phyloP scores from a whole-genome alignment of 2,329 filamentous ascomycete species.

The Pseudogymnoascus sp. region DNA sequence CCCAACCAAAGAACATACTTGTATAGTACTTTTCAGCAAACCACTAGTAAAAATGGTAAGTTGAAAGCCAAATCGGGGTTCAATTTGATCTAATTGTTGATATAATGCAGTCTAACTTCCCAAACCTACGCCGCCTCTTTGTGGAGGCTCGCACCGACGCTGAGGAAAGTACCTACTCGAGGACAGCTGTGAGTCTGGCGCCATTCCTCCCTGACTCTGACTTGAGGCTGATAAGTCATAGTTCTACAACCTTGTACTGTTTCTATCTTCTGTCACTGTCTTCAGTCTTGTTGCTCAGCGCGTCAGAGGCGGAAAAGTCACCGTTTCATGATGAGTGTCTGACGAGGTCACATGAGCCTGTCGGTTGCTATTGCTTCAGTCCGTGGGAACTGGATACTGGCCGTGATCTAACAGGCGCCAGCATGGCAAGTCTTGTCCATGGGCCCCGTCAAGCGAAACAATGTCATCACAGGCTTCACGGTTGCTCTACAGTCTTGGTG shows the following conservation, averaged over 20 bases:
- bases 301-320: conserved; percentile 44
- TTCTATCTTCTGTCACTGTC: conserved; percentile 91
- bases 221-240: conserved; percentile 32
- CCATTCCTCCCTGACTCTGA: not conserved
- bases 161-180: conserved; percentile 89
- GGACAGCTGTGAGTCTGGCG: conserved; percentile 66
- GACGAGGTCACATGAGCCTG: not conserved
- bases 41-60: not conserved
- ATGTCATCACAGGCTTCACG: not conserved
- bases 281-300: conserved; percentile 91
- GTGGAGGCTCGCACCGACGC: conserved; percentile 88
- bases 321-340: not conserved
- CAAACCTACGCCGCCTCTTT: conserved; percentile 92
- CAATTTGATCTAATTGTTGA: not conserved
- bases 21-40: not conserved
- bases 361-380: not conserved
- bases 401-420: not conserved
- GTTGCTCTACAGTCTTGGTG: not conserved
- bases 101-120: conserved; percentile 49
- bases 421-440: not conserved
- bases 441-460: not conserved
- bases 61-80: not conserved
- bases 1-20: not conserved
- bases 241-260: conserved; percentile 97
- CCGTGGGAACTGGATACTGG: not conserved